A percentile compares a stretch with the other conserved stretches of the same genome.
Conservation (phyloP, 2,329 filamentous ascomycete genomes). For the Hypoxylon sp. region DNA sequence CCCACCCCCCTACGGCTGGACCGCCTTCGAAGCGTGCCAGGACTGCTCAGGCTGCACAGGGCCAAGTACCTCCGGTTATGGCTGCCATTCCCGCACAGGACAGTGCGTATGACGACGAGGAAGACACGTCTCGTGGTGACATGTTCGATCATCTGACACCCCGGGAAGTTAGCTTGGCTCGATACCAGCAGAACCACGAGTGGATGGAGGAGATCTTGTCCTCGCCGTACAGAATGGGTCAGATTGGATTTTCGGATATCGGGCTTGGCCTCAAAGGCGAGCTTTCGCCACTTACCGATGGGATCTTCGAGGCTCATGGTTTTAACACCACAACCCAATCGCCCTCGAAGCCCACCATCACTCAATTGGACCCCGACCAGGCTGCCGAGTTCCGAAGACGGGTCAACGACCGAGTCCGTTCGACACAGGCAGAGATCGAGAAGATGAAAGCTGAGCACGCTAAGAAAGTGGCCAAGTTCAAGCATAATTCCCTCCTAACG, state of each 20-base stretch:
- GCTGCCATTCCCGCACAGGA: conserved; percentile 57
- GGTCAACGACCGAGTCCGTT: conserved; percentile 76
- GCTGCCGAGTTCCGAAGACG: conserved; percentile 86
- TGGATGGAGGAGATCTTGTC: conserved; percentile 99
- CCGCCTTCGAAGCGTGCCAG: conserved; percentile 68
- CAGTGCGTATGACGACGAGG: conserved; percentile 80
- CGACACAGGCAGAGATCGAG: conserved; percentile 84
- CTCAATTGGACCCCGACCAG: conserved; percentile 78
- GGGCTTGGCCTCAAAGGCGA: conserved; percentile 87
- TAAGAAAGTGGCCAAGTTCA: conserved; percentile 78
- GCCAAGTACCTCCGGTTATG: conserved; percentile 53
- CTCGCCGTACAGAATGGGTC: conserved; percentile 85
- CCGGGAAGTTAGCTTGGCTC: conserved; percentile 84
- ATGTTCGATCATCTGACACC: conserved; percentile 91
- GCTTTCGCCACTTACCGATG: conserved; percentile 82
- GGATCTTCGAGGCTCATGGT: conserved; percentile 78
- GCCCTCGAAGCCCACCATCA: conserved; percentile 70
- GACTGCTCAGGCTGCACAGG: conserved; percentile 57
- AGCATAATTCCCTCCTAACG: conserved; percentile 75
- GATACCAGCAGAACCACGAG: conserved; percentile 95
- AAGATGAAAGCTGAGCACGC: conserved; percentile 84
- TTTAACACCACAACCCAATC: conserved; percentile 59
- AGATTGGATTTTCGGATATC: conserved; percentile 88
- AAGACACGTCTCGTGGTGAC: conserved; percentile 88
- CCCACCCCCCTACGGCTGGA: conserved; percentile 58